Evolutionary conservation across 139 green algal genomes (phyloP).

Genomic region (Chlorella sp.): DNA sequence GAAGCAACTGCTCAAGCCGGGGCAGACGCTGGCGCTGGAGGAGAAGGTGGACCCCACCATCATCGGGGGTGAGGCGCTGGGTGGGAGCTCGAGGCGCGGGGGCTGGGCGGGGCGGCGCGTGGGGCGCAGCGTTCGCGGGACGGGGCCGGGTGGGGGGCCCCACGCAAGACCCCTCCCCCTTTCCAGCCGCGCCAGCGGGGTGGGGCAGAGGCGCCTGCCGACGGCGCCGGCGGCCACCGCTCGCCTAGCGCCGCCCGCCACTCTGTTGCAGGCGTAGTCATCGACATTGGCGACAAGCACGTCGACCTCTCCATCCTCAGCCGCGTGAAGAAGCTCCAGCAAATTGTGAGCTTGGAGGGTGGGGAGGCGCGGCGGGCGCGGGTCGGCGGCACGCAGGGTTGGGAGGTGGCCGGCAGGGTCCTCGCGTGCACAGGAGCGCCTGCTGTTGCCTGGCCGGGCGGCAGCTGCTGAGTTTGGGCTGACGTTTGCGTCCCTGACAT

Average conservation of each 20-base stretch:
- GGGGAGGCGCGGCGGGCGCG: neutral
- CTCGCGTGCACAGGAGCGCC: neutral
- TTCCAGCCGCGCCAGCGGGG: too few species aligned
- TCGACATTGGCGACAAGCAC: constrained; percentile 81
- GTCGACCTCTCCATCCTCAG: constrained; percentile 75
- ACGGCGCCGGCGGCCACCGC: too few species aligned
- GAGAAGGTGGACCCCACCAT: constrained; percentile 71
- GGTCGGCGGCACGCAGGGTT: neutral
- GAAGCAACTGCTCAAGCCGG: constrained; percentile 58
- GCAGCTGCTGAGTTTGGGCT: neutral
- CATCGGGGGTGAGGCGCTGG: too few species aligned
- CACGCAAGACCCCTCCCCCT: too few species aligned
- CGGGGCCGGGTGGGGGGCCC: too few species aligned
- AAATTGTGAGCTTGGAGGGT: constrained; percentile 29
- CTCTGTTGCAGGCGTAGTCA: constrained; percentile 74
- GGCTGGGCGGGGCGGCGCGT: too few species aligned
- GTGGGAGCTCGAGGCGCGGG: too few species aligned
- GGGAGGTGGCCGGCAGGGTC: neutral
- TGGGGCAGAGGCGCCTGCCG: too few species aligned
- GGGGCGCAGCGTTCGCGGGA: too few species aligned
- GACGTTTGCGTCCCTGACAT: neutral
- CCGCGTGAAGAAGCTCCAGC: constrained; percentile 62
- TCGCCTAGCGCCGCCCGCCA: too few species aligned
- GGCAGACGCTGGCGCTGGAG: constrained; percentile 56
- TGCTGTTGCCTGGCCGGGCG: neutral